These are phyloP conservation scores for Leishmania braziliensis DNA, from an alignment of 208 protist species.

Conservation along the genomic window DNA sequence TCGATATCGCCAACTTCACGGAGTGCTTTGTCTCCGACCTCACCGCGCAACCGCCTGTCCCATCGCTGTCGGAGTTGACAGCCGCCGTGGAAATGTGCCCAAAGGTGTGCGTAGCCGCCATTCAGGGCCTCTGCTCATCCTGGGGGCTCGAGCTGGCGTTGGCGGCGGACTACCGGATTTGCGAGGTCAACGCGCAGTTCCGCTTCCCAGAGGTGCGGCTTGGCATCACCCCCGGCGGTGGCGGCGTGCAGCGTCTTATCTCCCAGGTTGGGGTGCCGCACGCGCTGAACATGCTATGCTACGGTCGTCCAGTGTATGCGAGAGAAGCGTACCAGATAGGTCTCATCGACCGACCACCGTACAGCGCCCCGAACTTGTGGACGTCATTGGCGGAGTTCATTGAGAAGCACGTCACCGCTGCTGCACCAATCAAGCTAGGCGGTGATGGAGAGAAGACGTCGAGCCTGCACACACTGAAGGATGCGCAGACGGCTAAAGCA, in stretches of 20 bases:
- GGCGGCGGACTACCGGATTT: conserved; percentile 69
- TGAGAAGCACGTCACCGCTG: neutral
- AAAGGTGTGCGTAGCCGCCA: conserved; percentile 76
- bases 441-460: neutral
- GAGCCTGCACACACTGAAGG: neutral
- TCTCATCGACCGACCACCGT: conserved; percentile 52
- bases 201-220: conserved; percentile 69
- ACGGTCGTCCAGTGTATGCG: conserved; percentile 37
- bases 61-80: conserved; percentile 55
- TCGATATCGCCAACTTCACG: conserved; percentile 59
- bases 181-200: conserved; percentile 39
- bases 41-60: conserved; percentile 37
- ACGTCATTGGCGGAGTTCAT: conserved; percentile 16
- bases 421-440: neutral
- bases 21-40: conserved; percentile 37
- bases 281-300: conserved; percentile 46
- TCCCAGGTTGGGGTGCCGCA: conserved; percentile 63
- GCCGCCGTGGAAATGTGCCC: conserved; percentile 44
- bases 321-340: conserved; percentile 58
- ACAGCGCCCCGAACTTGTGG: conserved; percentile 14
- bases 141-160: conserved; percentile 83
- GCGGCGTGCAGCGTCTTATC: conserved; percentile 78
- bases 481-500: conserved; percentile 3
- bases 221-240: conserved; percentile 79
- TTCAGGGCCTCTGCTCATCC: conserved; percentile 69